A percentile compares a stretch with the other conserved stretches of the same genome.
phyloP scores from a whole-genome alignment of 1,284 basidiomycete genomes.

The Tylopilus sp. region DNA sequence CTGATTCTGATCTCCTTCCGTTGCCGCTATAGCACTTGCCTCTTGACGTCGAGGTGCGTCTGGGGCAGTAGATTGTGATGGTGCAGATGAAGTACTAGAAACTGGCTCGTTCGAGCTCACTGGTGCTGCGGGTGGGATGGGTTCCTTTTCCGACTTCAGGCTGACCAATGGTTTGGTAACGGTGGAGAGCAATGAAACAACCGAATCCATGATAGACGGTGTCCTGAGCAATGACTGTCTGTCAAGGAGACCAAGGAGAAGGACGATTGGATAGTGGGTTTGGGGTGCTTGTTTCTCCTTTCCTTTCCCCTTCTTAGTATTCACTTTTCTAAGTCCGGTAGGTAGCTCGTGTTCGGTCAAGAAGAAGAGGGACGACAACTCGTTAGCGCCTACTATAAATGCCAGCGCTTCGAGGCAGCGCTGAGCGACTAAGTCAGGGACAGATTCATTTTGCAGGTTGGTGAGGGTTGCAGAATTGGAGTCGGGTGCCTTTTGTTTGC shows the following conservation, averaged over 20 bases:
- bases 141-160: slow-evolving; percentile 50
- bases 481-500: slow-evolving; percentile 65
- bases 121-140: slow-evolving; percentile 26
- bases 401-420: slow-evolving; percentile 87
- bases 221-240: slow-evolving; percentile 81
- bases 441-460: slow-evolving; percentile 73
- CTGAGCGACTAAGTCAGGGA: slow-evolving; percentile 89
- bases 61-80: slow-evolving; percentile 6
- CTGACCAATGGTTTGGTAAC: slow-evolving; percentile 78
- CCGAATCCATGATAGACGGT: slow-evolving; percentile 86
- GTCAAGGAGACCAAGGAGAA: slow-evolving; percentile 83
- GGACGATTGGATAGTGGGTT: slow-evolving; percentile 86
- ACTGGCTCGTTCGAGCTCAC: slow-evolving; percentile 18
- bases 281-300: slow-evolving; percentile 83
- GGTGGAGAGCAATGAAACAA: slow-evolving; percentile 80
- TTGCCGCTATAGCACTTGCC: slow-evolving; percentile 2
- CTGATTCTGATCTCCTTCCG: slow-evolving; percentile 30
- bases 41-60: slow-evolving; percentile 19
- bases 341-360: slow-evolving; percentile 90
- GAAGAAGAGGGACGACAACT: slow-evolving; percentile 86
- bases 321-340: slow-evolving; percentile 62
- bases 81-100: slow-evolving; percentile 8
- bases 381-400: slow-evolving; percentile 82
- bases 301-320: slow-evolving; percentile 85
- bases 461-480: slow-evolving; percentile 51